These are phyloP conservation scores for Citrus maxima DNA, from an alignment of 345 rosid species.

Conservation along the genomic window DNA sequence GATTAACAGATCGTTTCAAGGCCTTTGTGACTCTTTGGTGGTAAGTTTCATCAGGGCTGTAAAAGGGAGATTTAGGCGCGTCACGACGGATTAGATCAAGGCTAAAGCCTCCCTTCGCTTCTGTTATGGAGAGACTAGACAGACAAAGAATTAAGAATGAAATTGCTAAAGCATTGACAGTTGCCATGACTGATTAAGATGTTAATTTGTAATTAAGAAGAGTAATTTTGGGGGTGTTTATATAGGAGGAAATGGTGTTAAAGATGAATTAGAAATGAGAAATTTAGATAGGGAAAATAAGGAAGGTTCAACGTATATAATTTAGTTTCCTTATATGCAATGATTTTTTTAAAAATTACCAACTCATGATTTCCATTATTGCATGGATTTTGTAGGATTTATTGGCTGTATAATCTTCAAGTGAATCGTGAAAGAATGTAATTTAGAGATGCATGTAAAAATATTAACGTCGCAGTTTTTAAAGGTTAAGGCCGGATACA, in stretches of 20 bases:
- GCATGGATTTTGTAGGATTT: neutral
- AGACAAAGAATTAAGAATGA: slow-evolving; percentile 1
- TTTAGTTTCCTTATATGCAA: neutral
- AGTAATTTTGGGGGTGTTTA: neutral
- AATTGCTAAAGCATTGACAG: neutral
- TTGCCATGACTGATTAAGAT: neutral
- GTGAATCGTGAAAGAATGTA: neutral
- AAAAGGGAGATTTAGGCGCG: slow-evolving; percentile 30
- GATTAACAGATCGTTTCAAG: slow-evolving; percentile 16
- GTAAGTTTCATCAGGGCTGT: slow-evolving; percentile 4
- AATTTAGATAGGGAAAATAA: neutral
- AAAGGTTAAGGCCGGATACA: neutral
- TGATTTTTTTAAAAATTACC: neutral
- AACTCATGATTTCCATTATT: neutral
- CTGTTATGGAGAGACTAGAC: neutral
- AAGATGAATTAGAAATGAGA: neutral
- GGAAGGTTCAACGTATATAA: neutral
- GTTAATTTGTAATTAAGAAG: neutral
- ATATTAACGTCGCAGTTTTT: neutral
- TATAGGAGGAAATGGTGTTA: neutral
- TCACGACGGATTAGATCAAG: slow-evolving; percentile 28
- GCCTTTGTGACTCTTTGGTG: slow-evolving; percentile 10
- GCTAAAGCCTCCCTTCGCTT: slow-evolving; percentile 22
- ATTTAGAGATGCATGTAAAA: neutral
- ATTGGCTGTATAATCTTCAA: neutral